A percentile compares a stretch with the other conserved stretches of the same genome.
phyloP scores from a whole-genome alignment of 345 rosid species.

The Brassica nigra region DNA sequence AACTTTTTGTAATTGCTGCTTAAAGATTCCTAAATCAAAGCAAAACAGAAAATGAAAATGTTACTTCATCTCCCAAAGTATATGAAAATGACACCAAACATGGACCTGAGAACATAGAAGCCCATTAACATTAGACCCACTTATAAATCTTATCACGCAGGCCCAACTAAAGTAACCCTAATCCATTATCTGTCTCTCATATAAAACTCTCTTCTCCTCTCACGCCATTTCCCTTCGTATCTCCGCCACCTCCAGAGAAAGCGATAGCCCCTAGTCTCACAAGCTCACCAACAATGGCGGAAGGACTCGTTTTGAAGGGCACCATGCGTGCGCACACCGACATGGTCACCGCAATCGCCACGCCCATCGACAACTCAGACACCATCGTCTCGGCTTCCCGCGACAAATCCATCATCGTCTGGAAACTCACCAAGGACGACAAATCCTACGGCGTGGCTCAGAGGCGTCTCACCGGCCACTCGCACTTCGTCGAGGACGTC shows the following conservation, averaged over 20 bases:
- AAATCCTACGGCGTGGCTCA: slow-evolving; percentile 78
- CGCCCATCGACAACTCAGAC: slow-evolving; percentile 86
- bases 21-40: background rate
- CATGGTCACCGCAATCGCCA: slow-evolving; percentile 92
- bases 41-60: background rate
- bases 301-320: slow-evolving; percentile 70
- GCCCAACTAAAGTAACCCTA: slow-evolving; percentile 39
- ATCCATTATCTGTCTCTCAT: slow-evolving; percentile 5
- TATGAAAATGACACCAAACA: background rate
- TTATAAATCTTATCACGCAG: background rate
- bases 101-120: background rate
- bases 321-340: slow-evolving; percentile 98
- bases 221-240: background rate
- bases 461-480: slow-evolving; percentile 94
- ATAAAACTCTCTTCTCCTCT: slow-evolving; percentile 11
- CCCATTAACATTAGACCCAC: slow-evolving; percentile 6
- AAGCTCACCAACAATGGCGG: slow-evolving; percentile 55
- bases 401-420: slow-evolving; percentile 91
- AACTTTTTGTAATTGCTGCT: background rate
- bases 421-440: slow-evolving; percentile 93
- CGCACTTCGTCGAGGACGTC: slow-evolving; percentile 91
- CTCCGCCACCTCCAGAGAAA: slow-evolving; percentile 35
- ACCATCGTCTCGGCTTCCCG: slow-evolving; percentile 93
- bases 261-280: slow-evolving; percentile 33
- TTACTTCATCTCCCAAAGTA: background rate